Conservation (phyloP, 805 yeast species). For the Wilhelminamyces savonicus region DNA sequence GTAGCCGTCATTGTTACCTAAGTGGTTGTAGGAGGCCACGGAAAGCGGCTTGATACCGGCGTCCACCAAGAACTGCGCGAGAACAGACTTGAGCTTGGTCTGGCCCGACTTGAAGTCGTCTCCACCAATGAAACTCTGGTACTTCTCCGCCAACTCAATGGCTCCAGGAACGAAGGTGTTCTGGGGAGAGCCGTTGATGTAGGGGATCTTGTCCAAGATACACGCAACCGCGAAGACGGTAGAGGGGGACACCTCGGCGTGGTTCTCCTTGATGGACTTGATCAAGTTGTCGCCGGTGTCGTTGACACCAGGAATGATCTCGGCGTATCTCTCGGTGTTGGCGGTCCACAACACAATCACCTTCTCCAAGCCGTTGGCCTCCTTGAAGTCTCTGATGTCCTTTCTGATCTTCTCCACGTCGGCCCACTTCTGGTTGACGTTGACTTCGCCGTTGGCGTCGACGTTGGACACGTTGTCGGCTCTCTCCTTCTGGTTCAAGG, state of each 20-base stretch:
- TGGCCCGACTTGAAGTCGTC: slow-evolving; percentile 97
- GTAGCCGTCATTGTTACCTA: slow-evolving; percentile 95
- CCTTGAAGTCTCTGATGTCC: slow-evolving; percentile 77
- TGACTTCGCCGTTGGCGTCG: slow-evolving; percentile 41
- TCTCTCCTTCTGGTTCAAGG: slow-evolving; percentile 87
- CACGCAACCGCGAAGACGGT: slow-evolving; percentile 93
- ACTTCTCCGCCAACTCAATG: slow-evolving; percentile 76
- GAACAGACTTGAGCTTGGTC: slow-evolving; percentile 91
- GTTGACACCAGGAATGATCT: slow-evolving; percentile 70
- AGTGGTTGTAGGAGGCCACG: slow-evolving; percentile 91
- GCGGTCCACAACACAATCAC: slow-evolving; percentile 96
- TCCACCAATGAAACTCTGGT: slow-evolving; percentile 82
- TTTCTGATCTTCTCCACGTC: slow-evolving; percentile 83
- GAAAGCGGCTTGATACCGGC: slow-evolving; percentile 96
- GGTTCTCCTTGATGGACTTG: slow-evolving; percentile 67
- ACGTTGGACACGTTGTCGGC: slow-evolving; percentile 81
- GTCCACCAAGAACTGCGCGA: slow-evolving; percentile 92
- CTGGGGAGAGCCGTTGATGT: slow-evolving; percentile 96
- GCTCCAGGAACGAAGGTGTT: slow-evolving; percentile 96
- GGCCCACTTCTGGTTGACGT: slow-evolving; percentile 68
- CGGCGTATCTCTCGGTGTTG: slow-evolving; percentile 90
- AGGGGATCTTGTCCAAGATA: slow-evolving; percentile 81
- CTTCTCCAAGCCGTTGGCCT: slow-evolving; percentile 66
- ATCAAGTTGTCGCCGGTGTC: slow-evolving; percentile 82
- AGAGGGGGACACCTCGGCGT: slow-evolving; percentile 83